Conservation (phyloP, 768 basidiomycete species). For the Leccinum obscurum region DNA sequence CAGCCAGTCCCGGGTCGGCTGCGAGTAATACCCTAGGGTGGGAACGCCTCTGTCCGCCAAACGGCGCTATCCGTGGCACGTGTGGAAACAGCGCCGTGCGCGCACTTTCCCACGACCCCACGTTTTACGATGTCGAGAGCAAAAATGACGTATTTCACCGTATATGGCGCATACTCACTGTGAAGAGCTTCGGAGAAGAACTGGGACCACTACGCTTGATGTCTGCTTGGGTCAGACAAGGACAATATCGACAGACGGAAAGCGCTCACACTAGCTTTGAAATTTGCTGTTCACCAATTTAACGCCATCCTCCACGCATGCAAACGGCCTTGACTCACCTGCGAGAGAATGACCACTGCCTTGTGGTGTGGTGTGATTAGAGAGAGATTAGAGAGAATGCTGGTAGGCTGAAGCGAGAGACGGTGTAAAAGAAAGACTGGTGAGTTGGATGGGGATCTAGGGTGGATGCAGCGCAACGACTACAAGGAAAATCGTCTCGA, state of each 20-base stretch:
- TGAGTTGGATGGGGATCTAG: constrained; percentile 27
- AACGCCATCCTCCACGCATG: constrained; percentile 3
- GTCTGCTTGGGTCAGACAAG: constrained; percentile 13
- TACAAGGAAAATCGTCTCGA: constrained; percentile 47
- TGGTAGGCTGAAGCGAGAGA: constrained; percentile 32
- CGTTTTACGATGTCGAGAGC: constrained; percentile 39
- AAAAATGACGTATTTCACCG: constrained; percentile 29
- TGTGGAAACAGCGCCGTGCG: constrained; percentile 16
- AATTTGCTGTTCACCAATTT: constrained; percentile 11
- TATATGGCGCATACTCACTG: constrained; percentile 23
- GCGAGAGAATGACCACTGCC: constrained; percentile 12
- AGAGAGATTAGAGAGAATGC: constrained; percentile 16
- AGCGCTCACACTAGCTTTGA: constrained; percentile 16
- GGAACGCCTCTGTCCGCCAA: constrained; percentile 5
- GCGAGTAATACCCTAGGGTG: neutral
- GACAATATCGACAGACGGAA: neutral
- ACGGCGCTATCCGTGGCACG: constrained; percentile 12
- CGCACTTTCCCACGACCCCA: constrained; percentile 40
- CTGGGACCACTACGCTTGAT: neutral
- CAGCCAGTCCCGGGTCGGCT: constrained; percentile 8
- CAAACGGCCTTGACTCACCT: constrained; percentile 19
- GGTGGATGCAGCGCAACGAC: constrained; percentile 28
- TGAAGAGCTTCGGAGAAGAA: constrained; percentile 6
- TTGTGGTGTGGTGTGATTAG: constrained; percentile 22
- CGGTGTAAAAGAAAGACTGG: constrained; percentile 37